Evolutionary conservation across 805 yeast genomes (phyloP).

Genomic region (Tetrapisispora fleetii): DNA sequence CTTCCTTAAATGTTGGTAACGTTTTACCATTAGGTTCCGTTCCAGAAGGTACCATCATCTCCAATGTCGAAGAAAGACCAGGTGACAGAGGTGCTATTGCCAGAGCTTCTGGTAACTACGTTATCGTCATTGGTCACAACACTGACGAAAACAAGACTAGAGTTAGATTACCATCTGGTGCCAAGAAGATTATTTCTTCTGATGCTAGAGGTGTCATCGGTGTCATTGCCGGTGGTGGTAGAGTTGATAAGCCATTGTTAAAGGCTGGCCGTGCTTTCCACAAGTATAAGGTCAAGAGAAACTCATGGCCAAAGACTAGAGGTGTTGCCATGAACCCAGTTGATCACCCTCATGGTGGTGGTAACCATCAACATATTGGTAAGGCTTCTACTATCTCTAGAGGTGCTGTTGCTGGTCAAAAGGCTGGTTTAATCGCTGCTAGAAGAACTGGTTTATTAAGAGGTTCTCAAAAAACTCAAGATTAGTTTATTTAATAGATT

Average conservation of each 20-base stretch:
- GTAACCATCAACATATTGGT: constrained; percentile 99
- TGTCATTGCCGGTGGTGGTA: constrained; percentile 99
- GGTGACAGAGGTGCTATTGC: constrained; percentile 99
- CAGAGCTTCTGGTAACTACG: constrained; percentile 99
- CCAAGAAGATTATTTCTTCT: constrained; percentile 91
- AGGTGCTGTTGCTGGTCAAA: constrained; percentile 99
- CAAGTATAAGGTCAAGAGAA: constrained; percentile 98
- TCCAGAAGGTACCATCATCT: constrained; percentile 98
- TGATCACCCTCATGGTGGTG: constrained; percentile 99
- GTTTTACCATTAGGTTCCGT: constrained; percentile 92
- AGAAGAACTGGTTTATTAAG: constrained; percentile 99
- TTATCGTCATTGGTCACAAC: constrained; percentile 98
- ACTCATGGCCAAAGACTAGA: constrained; percentile 99
- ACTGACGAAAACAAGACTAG: constrained; percentile 98
- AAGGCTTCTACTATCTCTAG: constrained; percentile 98
- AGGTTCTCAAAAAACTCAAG: constrained; percentile 95
- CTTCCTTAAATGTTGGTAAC: constrained; percentile 94
- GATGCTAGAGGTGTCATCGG: constrained; percentile 99
- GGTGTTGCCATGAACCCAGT: constrained; percentile 99
- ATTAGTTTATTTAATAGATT: constrained; percentile 24
- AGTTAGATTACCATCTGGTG: constrained; percentile 98
- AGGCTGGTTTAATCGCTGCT: constrained; percentile 99
- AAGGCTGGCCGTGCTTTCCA: constrained; percentile 99
- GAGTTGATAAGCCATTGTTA: constrained; percentile 98
- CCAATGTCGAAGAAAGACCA: constrained; percentile 96